A percentile compares a stretch with the other conserved stretches of the same genome.
These are phyloP conservation scores for Alternaria hordeiaustralica DNA, from an alignment of 2,329 filamentous ascomycete species.

Conservation along the genomic window DNA sequence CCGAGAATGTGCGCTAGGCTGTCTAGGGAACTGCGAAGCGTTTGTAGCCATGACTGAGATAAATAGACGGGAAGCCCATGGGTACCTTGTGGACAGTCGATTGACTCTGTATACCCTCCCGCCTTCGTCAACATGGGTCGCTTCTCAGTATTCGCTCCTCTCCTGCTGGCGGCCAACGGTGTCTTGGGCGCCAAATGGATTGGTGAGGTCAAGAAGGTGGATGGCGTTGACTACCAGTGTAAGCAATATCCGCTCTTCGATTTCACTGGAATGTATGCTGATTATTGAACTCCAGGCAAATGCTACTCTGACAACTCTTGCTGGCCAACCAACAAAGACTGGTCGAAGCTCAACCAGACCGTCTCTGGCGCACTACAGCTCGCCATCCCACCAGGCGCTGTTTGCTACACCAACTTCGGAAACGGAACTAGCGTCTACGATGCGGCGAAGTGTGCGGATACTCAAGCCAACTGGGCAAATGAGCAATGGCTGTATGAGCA, in stretches of 20 bases:
- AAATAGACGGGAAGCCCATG: constrained; percentile 8
- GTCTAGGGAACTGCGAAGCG: background rate
- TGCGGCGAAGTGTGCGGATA: constrained; percentile 34
- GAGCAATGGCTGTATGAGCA: constrained; percentile 42
- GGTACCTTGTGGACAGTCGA: background rate
- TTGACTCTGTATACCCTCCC: background rate
- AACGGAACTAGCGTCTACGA: constrained; percentile 34
- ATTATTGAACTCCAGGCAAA: constrained; percentile 19
- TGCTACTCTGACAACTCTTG: constrained; percentile 45
- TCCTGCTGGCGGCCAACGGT: constrained; percentile 26
- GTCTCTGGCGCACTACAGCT: constrained; percentile 35
- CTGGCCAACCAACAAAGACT: constrained; percentile 39
- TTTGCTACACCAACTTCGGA: constrained; percentile 35
- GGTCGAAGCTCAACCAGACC: constrained; percentile 38
- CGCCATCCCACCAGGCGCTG: constrained; percentile 39
- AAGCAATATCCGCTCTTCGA: background rate
- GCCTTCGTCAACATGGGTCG: constrained; percentile 31
- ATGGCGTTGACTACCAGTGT: constrained; percentile 37
- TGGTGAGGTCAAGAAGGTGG: constrained; percentile 37
- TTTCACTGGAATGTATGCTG: background rate
- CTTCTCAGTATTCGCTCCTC: constrained; percentile 23
- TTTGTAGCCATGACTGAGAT: background rate
- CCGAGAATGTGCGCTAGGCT: background rate
- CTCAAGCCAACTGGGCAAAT: constrained; percentile 32
- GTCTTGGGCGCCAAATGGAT: constrained; percentile 32